These are phyloP conservation scores for Pinguiococcus pyrenoidosus DNA, from an alignment of 108 stramenopile genomes.

Conservation along the genomic window DNA sequence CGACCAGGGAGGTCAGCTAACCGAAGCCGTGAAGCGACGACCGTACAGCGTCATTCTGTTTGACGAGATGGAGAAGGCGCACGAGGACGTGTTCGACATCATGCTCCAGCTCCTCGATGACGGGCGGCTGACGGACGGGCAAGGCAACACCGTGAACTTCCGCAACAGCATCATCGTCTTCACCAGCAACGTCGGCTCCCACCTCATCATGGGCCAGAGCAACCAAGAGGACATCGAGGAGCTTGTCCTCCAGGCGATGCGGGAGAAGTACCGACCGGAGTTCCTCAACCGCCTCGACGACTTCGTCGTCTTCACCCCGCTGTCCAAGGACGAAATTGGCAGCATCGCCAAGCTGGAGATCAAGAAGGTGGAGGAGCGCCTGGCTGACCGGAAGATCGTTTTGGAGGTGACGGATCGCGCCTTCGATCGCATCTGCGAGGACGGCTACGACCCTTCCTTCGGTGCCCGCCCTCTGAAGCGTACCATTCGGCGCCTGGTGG, in stretches of 20 bases:
- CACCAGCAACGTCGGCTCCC: slow-evolving; percentile 80
- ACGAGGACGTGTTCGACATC: slow-evolving; percentile 76
- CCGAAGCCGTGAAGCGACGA: slow-evolving; percentile 79
- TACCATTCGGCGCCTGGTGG: slow-evolving; percentile 81
- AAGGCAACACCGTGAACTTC: slow-evolving; percentile 87
- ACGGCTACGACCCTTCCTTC: slow-evolving; percentile 81
- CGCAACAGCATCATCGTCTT: slow-evolving; percentile 86
- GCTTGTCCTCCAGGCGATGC: slow-evolving; percentile 60
- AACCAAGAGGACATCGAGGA: slow-evolving; percentile 27
- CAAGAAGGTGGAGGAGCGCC: slow-evolving; percentile 21
- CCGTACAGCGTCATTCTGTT: slow-evolving; percentile 80
- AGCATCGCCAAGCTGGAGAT: slow-evolving; percentile 49
- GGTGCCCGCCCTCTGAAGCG: slow-evolving; percentile 94
- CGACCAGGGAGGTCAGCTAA: slow-evolving; percentile 91
- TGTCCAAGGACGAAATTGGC: slow-evolving; percentile 57
- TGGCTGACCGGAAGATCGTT: slow-evolving; percentile 31
- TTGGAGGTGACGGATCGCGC: slow-evolving; percentile 35
- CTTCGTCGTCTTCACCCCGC: slow-evolving; percentile 81
- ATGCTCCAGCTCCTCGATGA: slow-evolving; percentile 82
- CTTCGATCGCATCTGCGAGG: slow-evolving; percentile 29
- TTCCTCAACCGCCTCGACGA: slow-evolving; percentile 97
- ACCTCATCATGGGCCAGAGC: slow-evolving; percentile 46
- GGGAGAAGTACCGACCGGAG: slow-evolving; percentile 76
- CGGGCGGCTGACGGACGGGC: slow-evolving; percentile 82
- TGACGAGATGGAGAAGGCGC: slow-evolving; percentile 93